Evolutionary conservation across 2,329 filamentous ascomycete species (phyloP).

Genomic region (Diaporthe ampelina): DNA sequence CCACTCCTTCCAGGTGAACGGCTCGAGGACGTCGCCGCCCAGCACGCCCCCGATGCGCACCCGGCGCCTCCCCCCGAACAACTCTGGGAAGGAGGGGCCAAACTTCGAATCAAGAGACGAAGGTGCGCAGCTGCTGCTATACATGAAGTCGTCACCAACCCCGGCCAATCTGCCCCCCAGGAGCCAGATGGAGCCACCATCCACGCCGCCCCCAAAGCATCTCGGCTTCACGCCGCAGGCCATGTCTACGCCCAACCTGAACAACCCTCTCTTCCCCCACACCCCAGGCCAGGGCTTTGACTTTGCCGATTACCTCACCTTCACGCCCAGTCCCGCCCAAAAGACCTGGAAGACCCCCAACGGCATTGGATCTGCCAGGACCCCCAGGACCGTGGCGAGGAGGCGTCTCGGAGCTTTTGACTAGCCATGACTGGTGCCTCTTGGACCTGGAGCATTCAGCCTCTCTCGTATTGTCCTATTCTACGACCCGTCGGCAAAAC

Average conservation of each 20-base stretch:
- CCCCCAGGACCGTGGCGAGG: constrained; percentile 76
- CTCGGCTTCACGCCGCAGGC: constrained; percentile 83
- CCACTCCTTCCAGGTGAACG: constrained; percentile 77
- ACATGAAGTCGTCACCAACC: constrained; percentile 91
- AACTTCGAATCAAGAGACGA: constrained; percentile 73
- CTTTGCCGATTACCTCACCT: constrained; percentile 97
- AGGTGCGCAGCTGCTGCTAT: constrained; percentile 84
- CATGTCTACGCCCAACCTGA: constrained; percentile 87
- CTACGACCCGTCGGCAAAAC: constrained; percentile 11
- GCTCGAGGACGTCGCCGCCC: constrained; percentile 78
- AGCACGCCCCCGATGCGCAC: constrained; percentile 81
- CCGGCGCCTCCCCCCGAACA: constrained; percentile 60
- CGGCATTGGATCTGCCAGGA: constrained; percentile 64
- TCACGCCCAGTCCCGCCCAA: constrained; percentile 95
- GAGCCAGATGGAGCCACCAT: constrained; percentile 76
- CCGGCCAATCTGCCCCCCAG: constrained; percentile 74
- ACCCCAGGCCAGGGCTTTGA: constrained; percentile 90
- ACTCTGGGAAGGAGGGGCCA: constrained; percentile 60
- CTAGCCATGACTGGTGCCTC: constrained; percentile 53
- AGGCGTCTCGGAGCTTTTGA: constrained; percentile 84
- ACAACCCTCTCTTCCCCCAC: constrained; percentile 74
- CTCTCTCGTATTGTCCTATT: constrained; percentile 8
- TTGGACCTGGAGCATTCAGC: background rate
- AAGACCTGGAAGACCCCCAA: constrained; percentile 88
- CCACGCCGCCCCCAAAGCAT: constrained; percentile 81